Base-by-base conservation (phyloP, 768 basidiomycete species). In the Trametopsis cervina region DNA sequence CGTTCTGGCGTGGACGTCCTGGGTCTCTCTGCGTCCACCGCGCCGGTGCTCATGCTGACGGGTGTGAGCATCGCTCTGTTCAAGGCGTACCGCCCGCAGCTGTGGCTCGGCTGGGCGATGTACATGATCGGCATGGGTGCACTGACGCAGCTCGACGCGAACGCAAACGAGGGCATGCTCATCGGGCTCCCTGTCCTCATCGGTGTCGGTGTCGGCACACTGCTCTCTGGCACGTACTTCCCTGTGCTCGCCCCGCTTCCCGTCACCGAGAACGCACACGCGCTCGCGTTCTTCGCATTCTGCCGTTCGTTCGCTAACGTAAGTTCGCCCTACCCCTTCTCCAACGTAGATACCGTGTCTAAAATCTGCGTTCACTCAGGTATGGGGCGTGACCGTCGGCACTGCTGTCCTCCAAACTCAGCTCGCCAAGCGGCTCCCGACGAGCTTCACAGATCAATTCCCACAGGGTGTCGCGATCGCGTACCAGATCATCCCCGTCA, bases 341-440 rank as follows among this genome's bases (percentile, higher is more conserved):
- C 9, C 7, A 7, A 33, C n/a, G n/a, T n/a, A 33, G 15, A 15
- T 42, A 7, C 15, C 25, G 5, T 1, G 48, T 50, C 22, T 49
- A 47, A 7, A 7, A 33, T 15, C 7, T 15, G 29, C n/a, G n/a
- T n/a, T 33, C 29, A 36, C 44, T 0, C 57, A 71, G 57, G 57
- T 62, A 6, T 65, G 67, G 57, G 70, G 69, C 10, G 59, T 70
- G 45, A 54, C 60, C 3, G 59, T 71, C 26, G 69, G 68, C 9
- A 55, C 60, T 11, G 60, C 63, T 0, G 53, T 69, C 23, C 57
- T 72, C 5, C 64, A 67, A 44, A 72, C 69, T 56, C 43, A 62
- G 49, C 66, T 73, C 22, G 48, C 39, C 1, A 47, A 50, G n/a
- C 45, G 46, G 0, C 57, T 70, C 0, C 70, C 70, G 0, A 23